phyloP scores from a whole-genome alignment of 2,329 filamentous ascomycete species.

The Aspergillus thermomutatus region DNA sequence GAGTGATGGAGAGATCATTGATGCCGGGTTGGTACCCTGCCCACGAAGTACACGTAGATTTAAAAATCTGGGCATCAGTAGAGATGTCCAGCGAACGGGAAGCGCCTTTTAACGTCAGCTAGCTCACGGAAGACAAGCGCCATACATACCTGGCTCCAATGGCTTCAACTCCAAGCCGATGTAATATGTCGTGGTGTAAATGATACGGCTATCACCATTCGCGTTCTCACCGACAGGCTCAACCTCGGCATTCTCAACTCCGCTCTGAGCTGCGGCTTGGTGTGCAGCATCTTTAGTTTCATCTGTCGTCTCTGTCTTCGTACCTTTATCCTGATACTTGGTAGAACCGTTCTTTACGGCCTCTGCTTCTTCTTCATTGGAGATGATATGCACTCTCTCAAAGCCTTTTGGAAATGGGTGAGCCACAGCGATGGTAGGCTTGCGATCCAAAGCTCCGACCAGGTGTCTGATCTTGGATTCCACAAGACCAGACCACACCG shows the following conservation, averaged over 20 bases:
- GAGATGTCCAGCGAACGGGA: slow-evolving; percentile 55
- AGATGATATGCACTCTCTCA: slow-evolving; percentile 72
- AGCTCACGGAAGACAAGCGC: slow-evolving; percentile 15
- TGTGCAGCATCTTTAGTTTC: slow-evolving; percentile 50
- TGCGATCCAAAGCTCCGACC: slow-evolving; percentile 76
- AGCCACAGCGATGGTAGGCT: slow-evolving; percentile 74
- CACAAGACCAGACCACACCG: slow-evolving; percentile 85
- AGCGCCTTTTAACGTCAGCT: slow-evolving; percentile 36
- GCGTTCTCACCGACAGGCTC: slow-evolving; percentile 32
- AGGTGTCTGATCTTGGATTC: slow-evolving; percentile 90
- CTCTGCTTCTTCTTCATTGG: slow-evolving; percentile 59
- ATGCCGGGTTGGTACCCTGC: slow-evolving; percentile 70
- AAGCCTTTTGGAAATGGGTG: slow-evolving; percentile 93
- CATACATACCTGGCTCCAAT: slow-evolving; percentile 64
- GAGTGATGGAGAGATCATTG: slow-evolving; percentile 75
- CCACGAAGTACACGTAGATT: slow-evolving; percentile 73
- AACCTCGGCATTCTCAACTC: slow-evolving; percentile 39
- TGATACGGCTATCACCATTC: slow-evolving; percentile 44
- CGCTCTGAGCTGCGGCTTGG: slow-evolving; percentile 46
- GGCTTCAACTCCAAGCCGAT: slow-evolving; percentile 79
- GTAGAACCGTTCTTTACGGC: slow-evolving; percentile 61
- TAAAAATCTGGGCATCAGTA: slow-evolving; percentile 81
- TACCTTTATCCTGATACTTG: slow-evolving; percentile 55
- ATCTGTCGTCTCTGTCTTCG: slow-evolving; percentile 51
- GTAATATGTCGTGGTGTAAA: slow-evolving; percentile 92